These are phyloP conservation scores for Chalciporus sphaerocephalus DNA, from an alignment of 768 basidiomycete genomes.

Conservation along the genomic window DNA sequence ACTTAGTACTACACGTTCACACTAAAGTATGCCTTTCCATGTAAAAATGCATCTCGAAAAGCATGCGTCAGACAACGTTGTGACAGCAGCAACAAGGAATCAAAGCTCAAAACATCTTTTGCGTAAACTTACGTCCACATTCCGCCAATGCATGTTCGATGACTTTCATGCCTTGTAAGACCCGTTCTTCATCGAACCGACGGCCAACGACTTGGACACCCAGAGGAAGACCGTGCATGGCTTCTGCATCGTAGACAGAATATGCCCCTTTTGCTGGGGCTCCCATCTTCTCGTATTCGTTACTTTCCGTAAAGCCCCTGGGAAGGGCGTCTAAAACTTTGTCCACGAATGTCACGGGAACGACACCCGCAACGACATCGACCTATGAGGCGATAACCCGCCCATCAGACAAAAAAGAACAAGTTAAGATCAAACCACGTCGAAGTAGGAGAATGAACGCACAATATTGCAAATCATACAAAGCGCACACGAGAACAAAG, in stretches of 20 bases:
- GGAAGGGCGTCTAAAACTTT: constrained; percentile 38
- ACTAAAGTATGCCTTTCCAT: no score
- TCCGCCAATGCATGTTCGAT: constrained; percentile 36
- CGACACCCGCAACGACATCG: constrained; percentile 55
- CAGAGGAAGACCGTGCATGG: constrained; percentile 65
- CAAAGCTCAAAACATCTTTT: constrained; percentile 24
- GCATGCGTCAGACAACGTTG: no score
- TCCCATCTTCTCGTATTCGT: constrained; percentile 35
- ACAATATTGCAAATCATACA: constrained; percentile 44
- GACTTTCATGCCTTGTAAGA: constrained; percentile 64
- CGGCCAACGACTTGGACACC: constrained; percentile 63
- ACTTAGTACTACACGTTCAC: no score
- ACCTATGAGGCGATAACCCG: constrained; percentile 32
- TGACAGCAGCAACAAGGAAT: no score
- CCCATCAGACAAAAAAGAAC: neutral
- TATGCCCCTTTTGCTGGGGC: constrained; percentile 44
- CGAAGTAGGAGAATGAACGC: constrained; percentile 12
- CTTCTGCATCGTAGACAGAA: constrained; percentile 51
- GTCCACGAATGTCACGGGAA: constrained; percentile 55
- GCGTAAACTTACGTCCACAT: constrained; percentile 21
- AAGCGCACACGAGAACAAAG: constrained; percentile 31
- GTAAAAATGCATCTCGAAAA: no score
- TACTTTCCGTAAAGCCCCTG: neutral
- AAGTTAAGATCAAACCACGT: neutral
- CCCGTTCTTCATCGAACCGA: constrained; percentile 69